A percentile compares a stretch with the other conserved stretches of the same genome.
phyloP scores from a whole-genome alignment of 108 stramenopile genomes.

The Conticribra weissflogii region DNA sequence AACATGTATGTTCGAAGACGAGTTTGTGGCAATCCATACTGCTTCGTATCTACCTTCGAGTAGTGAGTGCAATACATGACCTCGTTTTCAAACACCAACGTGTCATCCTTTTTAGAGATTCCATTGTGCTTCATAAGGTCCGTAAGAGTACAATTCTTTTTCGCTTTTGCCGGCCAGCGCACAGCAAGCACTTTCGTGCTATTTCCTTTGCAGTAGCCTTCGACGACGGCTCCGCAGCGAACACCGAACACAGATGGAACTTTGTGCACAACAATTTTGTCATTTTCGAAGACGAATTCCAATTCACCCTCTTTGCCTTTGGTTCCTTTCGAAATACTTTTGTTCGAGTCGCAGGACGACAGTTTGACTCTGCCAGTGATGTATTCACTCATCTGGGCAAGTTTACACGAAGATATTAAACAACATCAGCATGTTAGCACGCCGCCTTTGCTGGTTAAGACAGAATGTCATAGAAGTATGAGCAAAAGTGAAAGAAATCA shows the following conservation, averaged over 20 bases:
- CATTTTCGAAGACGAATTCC: constrained; percentile 33
- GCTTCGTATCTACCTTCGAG: constrained; percentile 73
- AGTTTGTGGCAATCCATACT: constrained; percentile 83
- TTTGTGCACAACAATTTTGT: constrained; percentile 49
- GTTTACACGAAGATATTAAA: too few species aligned
- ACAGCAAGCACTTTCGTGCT: constrained; percentile 16
- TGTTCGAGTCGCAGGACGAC: constrained; percentile 27
- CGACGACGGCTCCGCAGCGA: constrained; percentile 61
- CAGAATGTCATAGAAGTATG: background rate
- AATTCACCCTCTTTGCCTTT: constrained; percentile 41
- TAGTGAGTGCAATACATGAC: constrained; percentile 64
- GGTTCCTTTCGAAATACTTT: constrained; percentile 44
- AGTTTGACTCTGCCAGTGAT: constrained; percentile 67
- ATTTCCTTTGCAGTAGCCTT: constrained; percentile 51
- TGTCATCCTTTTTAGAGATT: constrained; percentile 54
- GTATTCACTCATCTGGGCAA: constrained; percentile 86
- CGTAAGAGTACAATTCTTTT: constrained; percentile 50
- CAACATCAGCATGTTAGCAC: too few species aligned
- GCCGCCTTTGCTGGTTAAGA: background rate
- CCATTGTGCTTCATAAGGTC: constrained; percentile 60
- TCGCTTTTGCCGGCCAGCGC: constrained; percentile 38
- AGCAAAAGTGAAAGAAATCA: constrained; percentile 13
- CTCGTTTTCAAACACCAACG: constrained; percentile 60
- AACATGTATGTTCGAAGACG: constrained; percentile 75
- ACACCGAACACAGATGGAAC: constrained; percentile 65